Evolutionary conservation across 2,329 filamentous ascomycete genomes (phyloP).

Genomic region (Coniochaeta sp.): DNA sequence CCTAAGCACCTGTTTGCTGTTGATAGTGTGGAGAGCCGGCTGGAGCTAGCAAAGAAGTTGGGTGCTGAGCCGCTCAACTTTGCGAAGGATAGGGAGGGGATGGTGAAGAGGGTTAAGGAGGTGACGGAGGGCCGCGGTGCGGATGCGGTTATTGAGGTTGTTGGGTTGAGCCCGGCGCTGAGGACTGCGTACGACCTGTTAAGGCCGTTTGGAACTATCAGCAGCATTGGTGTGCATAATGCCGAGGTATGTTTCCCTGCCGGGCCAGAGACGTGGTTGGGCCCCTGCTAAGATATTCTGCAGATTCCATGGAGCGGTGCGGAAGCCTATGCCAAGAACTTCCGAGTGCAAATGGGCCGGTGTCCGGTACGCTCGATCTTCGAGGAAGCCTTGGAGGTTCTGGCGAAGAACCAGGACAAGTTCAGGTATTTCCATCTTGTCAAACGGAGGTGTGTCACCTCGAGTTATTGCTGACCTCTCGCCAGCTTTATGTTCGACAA

Average conservation of each 20-base stretch:
- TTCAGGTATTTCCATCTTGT: constrained; percentile 44
- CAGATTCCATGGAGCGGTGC: constrained; percentile 61
- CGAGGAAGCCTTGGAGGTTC: constrained; percentile 53
- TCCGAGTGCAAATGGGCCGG: constrained; percentile 68
- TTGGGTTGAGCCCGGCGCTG: constrained; percentile 62
- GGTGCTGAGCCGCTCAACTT: constrained; percentile 85
- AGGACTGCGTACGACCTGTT: constrained; percentile 65
- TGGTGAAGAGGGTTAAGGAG: constrained; percentile 64
- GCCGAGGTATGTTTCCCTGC: constrained; percentile 45
- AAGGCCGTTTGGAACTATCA: constrained; percentile 66
- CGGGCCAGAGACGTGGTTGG: not conserved
- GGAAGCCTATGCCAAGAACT: constrained; percentile 62
- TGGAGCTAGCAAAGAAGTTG: constrained; percentile 64
- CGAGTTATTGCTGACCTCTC: not conserved
- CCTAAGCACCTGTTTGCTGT: constrained; percentile 73
- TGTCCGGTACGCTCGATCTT: constrained; percentile 70
- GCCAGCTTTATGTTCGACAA: constrained; percentile 69
- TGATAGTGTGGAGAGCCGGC: constrained; percentile 67
- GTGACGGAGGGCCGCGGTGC: constrained; percentile 75
- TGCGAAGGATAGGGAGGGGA: constrained; percentile 53
- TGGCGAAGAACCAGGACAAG: constrained; percentile 60
- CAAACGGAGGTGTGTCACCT: too few relatives aligned
- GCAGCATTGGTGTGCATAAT: constrained; percentile 71
- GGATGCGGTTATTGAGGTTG: constrained; percentile 77
- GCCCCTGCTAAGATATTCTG: constrained; percentile 15